Evolutionary conservation across 257 asterid genomes (phyloP).

Genomic region (Nicotiana paniculata): DNA sequence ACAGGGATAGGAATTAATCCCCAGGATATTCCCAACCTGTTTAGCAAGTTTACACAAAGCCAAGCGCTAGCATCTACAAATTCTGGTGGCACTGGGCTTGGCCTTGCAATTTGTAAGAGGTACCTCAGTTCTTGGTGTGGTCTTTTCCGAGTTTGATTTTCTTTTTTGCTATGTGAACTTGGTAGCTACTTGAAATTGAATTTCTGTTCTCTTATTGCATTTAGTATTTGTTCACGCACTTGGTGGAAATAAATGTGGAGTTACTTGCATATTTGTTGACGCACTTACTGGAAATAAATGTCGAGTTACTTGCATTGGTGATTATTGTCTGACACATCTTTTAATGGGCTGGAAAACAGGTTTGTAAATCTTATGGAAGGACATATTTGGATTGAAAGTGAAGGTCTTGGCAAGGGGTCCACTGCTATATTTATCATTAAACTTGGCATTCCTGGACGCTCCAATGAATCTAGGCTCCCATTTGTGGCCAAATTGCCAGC

Average conservation of each 20-base stretch:
- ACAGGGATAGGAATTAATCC: conserved; percentile 83
- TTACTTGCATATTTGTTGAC: background rate
- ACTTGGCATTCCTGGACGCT: conserved; percentile 67
- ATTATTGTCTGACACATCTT: background rate
- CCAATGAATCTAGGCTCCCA: conserved; percentile 49
- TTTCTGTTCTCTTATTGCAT: background rate
- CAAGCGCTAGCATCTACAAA: conserved; percentile 68
- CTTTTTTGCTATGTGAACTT: background rate
- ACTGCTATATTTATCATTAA: conserved; percentile 67
- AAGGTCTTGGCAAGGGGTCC: conserved; percentile 87
- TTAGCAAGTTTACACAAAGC: conserved; percentile 81
- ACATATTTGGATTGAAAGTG: conserved; percentile 92
- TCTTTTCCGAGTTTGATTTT: background rate
- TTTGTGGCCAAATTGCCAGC: conserved; percentile 41
- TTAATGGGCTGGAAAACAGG: conserved; percentile 29
- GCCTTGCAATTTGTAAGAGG: conserved; percentile 95
- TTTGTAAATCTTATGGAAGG: conserved; percentile 97
- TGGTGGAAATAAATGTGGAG: background rate
- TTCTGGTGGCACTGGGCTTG: conserved; percentile 89
- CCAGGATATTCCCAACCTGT: conserved; percentile 80
- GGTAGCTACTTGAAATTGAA: background rate
- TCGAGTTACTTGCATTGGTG: background rate
- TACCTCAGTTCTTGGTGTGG: conserved; percentile 7
- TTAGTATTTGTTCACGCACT: background rate
- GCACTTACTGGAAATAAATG: background rate